Conservation (phyloP, 306 rosid species). For the Castanea crenata region DNA sequence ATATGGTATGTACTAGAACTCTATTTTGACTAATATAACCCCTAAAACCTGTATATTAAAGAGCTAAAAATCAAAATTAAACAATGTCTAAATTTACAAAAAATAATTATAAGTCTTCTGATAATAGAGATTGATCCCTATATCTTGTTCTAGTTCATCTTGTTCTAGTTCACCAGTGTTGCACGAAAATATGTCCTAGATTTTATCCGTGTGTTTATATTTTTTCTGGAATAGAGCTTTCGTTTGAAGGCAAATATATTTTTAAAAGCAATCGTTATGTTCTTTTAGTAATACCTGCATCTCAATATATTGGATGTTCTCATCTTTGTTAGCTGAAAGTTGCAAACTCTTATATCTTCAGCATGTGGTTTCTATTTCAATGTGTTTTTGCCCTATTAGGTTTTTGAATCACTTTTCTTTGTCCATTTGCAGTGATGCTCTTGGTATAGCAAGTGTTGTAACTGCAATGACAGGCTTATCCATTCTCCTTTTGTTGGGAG, state of each 20-base stretch:
- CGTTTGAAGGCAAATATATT: background rate
- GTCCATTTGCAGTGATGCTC: constrained; percentile 56
- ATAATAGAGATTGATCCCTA: too few relatives aligned
- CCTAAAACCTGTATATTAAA: too few relatives aligned
- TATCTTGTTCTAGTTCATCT: too few relatives aligned
- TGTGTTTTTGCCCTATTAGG: constrained; percentile 7
- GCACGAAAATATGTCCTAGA: constrained; percentile 8
- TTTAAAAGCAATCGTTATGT: background rate
- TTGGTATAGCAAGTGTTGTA: constrained; percentile 77
- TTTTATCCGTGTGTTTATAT: constrained; percentile 4
- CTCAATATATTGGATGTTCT: constrained; percentile 5
- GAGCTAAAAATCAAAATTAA: too few relatives aligned
- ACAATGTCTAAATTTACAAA: too few relatives aligned
- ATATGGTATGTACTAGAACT: too few relatives aligned
- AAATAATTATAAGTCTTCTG: too few relatives aligned
- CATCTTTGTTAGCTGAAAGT: background rate
- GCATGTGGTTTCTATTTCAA: constrained; percentile 7
- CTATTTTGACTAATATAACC: too few relatives aligned
- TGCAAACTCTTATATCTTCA: background rate
- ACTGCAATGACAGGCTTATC: constrained; percentile 96
- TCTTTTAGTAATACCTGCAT: constrained; percentile 11
- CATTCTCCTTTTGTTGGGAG: constrained; percentile 73
- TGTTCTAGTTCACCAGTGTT: background rate
- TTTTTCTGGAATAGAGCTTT: background rate
- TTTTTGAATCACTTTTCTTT: constrained; percentile 15